phyloP scores from a whole-genome alignment of 129 eudicot species.

The Flaveria linearis region DNA sequence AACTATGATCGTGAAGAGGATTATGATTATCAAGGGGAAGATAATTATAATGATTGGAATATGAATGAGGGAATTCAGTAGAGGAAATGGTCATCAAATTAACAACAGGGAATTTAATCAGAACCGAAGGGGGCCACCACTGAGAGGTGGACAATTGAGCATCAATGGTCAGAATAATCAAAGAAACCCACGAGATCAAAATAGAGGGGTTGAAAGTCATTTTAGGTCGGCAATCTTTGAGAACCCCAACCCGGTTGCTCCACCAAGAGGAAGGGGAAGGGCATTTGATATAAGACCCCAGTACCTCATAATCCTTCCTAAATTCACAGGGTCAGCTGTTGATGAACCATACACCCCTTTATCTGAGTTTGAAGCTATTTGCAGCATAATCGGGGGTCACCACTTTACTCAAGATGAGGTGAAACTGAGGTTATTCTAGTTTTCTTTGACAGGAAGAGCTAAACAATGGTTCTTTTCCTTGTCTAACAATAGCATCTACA shows the following conservation, averaged over 20 bases:
- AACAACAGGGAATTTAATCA: too few relatives aligned
- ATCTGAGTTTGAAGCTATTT: background rate
- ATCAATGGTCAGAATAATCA: too few relatives aligned
- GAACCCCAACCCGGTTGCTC: background rate
- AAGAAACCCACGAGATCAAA: background rate
- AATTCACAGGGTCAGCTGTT: background rate
- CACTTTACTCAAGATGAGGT: background rate
- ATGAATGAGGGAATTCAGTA: too few relatives aligned
- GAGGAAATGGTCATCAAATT: too few relatives aligned
- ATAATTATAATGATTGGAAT: too few relatives aligned
- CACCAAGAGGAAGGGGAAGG: background rate
- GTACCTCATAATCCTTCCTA: background rate
- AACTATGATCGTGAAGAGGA: too few relatives aligned
- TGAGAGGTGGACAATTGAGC: too few relatives aligned
- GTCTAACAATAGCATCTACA: background rate
- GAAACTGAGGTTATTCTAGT: background rate
- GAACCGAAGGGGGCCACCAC: too few relatives aligned
- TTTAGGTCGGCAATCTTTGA: too few relatives aligned
- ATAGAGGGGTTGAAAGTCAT: background rate
- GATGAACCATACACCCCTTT: background rate
- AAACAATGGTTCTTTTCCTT: background rate
- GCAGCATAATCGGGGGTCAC: background rate
- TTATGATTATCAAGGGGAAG: too few relatives aligned
- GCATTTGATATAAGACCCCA: background rate
- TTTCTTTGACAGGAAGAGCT: background rate